Conservation (phyloP, 2,329 filamentous ascomycete genomes). For the Colletotrichum lupini region DNA sequence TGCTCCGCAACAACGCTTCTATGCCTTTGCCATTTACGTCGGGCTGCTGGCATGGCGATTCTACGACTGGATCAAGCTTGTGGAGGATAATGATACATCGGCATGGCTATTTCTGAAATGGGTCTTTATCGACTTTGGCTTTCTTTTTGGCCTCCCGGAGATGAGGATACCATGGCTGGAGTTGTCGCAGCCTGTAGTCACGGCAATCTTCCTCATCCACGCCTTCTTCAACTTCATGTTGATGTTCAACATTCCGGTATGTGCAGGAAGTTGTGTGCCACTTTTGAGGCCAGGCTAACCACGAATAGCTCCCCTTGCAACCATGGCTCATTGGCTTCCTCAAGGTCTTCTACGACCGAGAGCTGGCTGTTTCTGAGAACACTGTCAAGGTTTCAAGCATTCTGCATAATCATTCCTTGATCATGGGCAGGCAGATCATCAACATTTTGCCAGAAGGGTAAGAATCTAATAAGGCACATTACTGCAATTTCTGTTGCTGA, state of each 20-base stretch:
- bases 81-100: conserved; percentile 87
- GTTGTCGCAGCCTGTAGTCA: conserved; percentile 81
- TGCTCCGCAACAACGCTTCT: conserved; percentile 90
- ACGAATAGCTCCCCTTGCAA: conserved; percentile 74
- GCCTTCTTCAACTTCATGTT: conserved; percentile 82
- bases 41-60: conserved; percentile 83
- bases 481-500: conserved; percentile 12
- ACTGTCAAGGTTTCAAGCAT: conserved; percentile 90
- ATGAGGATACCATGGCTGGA: conserved; percentile 97
- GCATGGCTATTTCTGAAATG: conserved; percentile 94
- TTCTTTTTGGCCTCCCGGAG: conserved; percentile 87
- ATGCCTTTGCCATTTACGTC: conserved; percentile 83
- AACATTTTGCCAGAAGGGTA: conserved; percentile 96
- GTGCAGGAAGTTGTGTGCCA: conserved; percentile 41
- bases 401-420: conserved; percentile 91
- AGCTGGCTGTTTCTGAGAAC: conserved; percentile 92
- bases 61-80: conserved; percentile 84
- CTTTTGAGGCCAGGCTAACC: conserved; percentile 7
- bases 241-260: conserved; percentile 89
- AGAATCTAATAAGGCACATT: conserved; percentile 37
- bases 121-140: conserved; percentile 86
- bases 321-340: conserved; percentile 78
- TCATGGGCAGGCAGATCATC: conserved; percentile 96
- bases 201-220: conserved; percentile 78
- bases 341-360: conserved; percentile 90